Evolutionary conservation across 2,329 filamentous ascomycete genomes (phyloP).

Genomic region (Fusarium sacchari): DNA sequence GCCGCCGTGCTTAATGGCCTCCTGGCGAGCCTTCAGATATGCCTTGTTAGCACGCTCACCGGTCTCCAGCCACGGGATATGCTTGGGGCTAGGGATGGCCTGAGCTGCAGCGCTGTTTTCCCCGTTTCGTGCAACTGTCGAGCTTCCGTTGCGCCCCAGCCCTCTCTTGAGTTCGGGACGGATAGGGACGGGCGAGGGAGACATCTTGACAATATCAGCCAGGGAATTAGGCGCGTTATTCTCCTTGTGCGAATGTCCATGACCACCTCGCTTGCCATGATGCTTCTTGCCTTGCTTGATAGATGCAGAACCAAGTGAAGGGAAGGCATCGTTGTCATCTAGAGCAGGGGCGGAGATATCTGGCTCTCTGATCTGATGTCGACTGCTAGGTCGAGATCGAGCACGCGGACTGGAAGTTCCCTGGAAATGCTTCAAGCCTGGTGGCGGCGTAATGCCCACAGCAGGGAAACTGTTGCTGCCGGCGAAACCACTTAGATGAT

Average conservation of each 20-base stretch:
- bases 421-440: constrained; percentile 73
- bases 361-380: constrained; percentile 70
- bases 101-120: constrained; percentile 85
- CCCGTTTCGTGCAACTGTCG: constrained; percentile 70
- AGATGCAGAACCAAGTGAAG: constrained; percentile 81
- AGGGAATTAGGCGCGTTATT: constrained; percentile 78
- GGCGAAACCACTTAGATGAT: constrained; percentile 65
- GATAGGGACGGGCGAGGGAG: constrained; percentile 79
- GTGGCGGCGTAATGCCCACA: constrained; percentile 71
- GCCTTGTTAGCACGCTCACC: constrained; percentile 90
- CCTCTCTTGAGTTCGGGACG: constrained; percentile 68
- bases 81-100: constrained; percentile 86
- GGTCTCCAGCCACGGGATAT: constrained; percentile 96
- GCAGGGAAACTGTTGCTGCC: constrained; percentile 62
- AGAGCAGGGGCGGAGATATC: constrained; percentile 78
- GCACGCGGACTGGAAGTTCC: constrained; percentile 72
- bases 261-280: constrained; percentile 88
- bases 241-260: constrained; percentile 77
- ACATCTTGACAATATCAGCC: constrained; percentile 95
- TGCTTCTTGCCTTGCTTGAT: constrained; percentile 87
- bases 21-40: constrained; percentile 92
- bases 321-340: constrained; percentile 96
- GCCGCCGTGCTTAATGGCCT: constrained; percentile 97
- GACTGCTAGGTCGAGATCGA: constrained; percentile 85
- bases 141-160: constrained; percentile 70